phyloP scores from a whole-genome alignment of 495 filamentous ascomycete genomes.

The Staphylotrichum longicolle region DNA sequence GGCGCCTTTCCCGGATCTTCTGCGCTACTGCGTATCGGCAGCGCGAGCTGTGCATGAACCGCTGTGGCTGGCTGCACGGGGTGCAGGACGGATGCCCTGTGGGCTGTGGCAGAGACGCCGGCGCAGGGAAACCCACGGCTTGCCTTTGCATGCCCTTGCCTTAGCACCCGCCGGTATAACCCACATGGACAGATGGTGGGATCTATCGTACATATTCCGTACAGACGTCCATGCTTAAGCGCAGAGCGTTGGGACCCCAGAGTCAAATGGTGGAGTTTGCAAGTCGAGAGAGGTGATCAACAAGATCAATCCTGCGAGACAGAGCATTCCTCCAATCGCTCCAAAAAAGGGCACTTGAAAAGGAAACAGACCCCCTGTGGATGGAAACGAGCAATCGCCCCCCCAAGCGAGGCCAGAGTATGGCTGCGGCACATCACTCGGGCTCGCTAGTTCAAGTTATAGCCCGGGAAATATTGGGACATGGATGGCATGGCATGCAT shows the following conservation, averaged over 20 bases:
- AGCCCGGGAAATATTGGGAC: background rate
- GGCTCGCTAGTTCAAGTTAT: background rate
- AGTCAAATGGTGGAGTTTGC: too few relatives aligned
- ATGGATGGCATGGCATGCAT: conserved; percentile 9
- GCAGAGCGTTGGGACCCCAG: too few relatives aligned
- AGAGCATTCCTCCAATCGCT: background rate
- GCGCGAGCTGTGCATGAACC: conserved; percentile 19
- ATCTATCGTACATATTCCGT: background rate
- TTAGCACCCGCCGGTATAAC: conserved; percentile 4
- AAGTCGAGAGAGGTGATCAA: too few relatives aligned
- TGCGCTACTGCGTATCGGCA: conserved; percentile 17
- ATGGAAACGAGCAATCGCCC: background rate
- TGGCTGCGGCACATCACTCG: conserved; percentile 1
- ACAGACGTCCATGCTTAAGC: background rate
- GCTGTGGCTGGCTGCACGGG: conserved; percentile 17
- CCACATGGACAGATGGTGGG: background rate
- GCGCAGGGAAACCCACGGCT: background rate
- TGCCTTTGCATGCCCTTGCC: background rate
- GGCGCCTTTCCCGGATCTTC: conserved; percentile 9
- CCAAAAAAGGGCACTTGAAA: background rate
- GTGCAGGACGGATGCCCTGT: background rate
- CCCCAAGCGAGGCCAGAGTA: background rate
- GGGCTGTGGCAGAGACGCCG: background rate
- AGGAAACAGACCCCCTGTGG: background rate
- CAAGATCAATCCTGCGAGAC: background rate